Conservation (phyloP, 176 grass and related monocot genomes). For the Calamus simplicifolius region DNA sequence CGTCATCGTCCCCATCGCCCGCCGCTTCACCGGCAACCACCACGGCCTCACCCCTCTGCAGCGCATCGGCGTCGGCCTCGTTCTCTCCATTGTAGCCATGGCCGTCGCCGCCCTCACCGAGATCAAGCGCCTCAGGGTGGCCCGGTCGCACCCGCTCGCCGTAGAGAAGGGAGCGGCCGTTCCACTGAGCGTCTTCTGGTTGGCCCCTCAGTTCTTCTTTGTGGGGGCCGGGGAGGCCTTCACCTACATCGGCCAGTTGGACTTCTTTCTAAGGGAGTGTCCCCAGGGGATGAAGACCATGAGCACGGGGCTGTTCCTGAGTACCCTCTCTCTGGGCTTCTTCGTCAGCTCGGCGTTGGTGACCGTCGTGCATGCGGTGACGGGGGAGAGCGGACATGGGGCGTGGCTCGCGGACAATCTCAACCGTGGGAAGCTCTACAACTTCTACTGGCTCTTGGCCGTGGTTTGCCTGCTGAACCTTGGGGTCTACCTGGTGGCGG, state of each 20-base stretch:
- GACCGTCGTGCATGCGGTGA: constrained; percentile 49
- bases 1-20: constrained; percentile 38
- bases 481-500: constrained; percentile 44
- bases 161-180: neutral
- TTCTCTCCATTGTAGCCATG: constrained; percentile 62
- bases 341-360: constrained; percentile 84
- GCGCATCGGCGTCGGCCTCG: constrained; percentile 65
- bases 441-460: constrained; percentile 95
- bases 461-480: constrained; percentile 47
- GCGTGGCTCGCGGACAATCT: constrained; percentile 77
- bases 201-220: constrained; percentile 79
- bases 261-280: constrained; percentile 95
- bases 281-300: constrained; percentile 98
- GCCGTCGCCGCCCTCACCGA: constrained; percentile 52
- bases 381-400: constrained; percentile 11
- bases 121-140: constrained; percentile 40
- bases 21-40: constrained; percentile 44
- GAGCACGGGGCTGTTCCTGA: constrained; percentile 93
- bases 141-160: neutral
- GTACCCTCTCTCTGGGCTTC: constrained; percentile 80
- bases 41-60: constrained; percentile 85
- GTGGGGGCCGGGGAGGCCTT: constrained; percentile 79
- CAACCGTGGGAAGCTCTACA: constrained; percentile 62
- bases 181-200: constrained; percentile 66
- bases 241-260: constrained; percentile 95